These are phyloP conservation scores for Urostyla sp. DNA, from an alignment of 73 alveolate species.

Conservation along the genomic window DNA sequence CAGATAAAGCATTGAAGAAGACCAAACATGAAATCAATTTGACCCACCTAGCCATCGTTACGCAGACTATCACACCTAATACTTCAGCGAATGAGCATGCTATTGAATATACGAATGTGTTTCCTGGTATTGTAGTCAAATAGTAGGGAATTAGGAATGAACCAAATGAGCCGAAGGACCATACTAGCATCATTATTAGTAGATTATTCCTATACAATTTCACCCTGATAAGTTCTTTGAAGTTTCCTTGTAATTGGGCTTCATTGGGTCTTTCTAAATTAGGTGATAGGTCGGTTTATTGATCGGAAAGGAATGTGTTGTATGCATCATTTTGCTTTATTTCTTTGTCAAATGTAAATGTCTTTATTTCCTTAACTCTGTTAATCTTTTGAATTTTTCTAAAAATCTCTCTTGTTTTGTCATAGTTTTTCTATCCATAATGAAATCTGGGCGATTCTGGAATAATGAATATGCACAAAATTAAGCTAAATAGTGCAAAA, in stretches of 20 bases:
- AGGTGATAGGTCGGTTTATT: too few species aligned
- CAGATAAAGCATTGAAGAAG: neutral
- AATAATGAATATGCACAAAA: neutral
- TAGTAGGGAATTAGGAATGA: slow-evolving; percentile 32
- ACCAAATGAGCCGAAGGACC: slow-evolving; percentile 41
- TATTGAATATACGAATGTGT: neutral
- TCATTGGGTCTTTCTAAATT: too few species aligned
- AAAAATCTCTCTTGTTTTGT: slow-evolving; percentile 6
- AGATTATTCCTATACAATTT: neutral
- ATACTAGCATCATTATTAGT: slow-evolving; percentile 13
- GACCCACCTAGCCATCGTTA: neutral
- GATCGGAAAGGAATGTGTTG: too few species aligned
- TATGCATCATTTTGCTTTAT: neutral
- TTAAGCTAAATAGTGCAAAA: neutral
- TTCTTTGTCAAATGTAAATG: neutral
- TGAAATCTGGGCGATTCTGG: slow-evolving; percentile 30
- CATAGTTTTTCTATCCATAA: neutral
- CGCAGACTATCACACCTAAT: neutral
- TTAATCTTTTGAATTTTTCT: neutral
- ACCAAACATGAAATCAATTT: neutral
- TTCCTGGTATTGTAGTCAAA: neutral
- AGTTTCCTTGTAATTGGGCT: neutral
- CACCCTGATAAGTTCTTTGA: neutral
- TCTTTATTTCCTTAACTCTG: neutral
- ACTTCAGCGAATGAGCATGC: slow-evolving; percentile 1